Evolutionary conservation across 495 filamentous ascomycete species (phyloP), one percentile per base, ranked within the genome.

Genomic region (Apiosordaria backusii): DNA sequence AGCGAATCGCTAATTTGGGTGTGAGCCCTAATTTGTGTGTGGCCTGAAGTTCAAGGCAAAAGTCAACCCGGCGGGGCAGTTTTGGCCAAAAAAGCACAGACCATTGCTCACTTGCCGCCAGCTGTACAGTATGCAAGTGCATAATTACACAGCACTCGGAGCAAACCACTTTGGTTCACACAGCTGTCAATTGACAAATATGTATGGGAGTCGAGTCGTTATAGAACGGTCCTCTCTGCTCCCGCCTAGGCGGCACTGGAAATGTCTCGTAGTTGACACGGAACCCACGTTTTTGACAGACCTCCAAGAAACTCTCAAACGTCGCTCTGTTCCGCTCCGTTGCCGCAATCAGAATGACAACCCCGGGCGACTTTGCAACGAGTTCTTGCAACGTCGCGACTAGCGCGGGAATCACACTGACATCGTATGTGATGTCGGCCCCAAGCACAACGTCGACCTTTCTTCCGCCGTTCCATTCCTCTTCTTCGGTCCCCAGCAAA

Each of bases 341-440:
- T n/a, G 80, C 80, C 0, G 80, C 75, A 66, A 83, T 80, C 53
- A 84, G 54, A 35, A 84, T 77, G 4, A 60, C 64, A 1, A 76
- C 66, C 0, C 62, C 67, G 0, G 81, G 81, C 57, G 75, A 80
- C 50, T 80, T 62, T 0, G 40, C 69, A 2, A 77, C 67, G 0
- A 85, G 60, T 7, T 84, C 81, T 21, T 75, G 67, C 24, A 85
- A 69, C 10, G 83, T 84, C 0, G 73, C 77, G 2, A 83, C 72
- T 57, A 85, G 68, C 1, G 79, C 70, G 9, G 79, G 78, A 64
- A 83, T 81, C 40, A 76, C 71, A 50, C 72, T 74, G 58, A 63
- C 74, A 68, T 85, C 81, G 65, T 84, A 85, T 0, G 82, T 84
- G 65, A 85, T 71, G 61, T 85, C 83, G 10, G 83, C 82, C 4